Evolutionary conservation across 139 green algal genomes (phyloP).

Genomic region (Eudorina sp.): DNA sequence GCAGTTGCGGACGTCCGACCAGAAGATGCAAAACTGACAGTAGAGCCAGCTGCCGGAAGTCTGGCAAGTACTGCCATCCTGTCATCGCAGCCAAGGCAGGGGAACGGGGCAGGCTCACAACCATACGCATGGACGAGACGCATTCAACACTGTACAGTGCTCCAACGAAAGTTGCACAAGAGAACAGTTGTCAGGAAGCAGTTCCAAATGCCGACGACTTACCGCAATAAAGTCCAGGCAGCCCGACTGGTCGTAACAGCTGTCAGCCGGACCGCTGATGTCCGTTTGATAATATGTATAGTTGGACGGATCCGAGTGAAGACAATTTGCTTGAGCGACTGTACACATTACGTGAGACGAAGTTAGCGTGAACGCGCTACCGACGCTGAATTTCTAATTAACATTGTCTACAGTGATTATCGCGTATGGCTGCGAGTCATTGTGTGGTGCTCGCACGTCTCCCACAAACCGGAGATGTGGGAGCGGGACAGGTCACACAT

Average conservation of each 20-base stretch:
- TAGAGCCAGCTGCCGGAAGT: not conserved
- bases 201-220: not conserved
- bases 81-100: not conserved
- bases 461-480: not conserved
- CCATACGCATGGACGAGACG: not conserved
- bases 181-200: not conserved
- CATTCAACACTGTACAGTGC: not conserved
- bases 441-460: not conserved
- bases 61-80: slow-evolving; percentile 1
- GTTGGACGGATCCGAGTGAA: not conserved
- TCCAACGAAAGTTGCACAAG: not conserved
- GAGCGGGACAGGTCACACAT: slow-evolving; percentile 26
- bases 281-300: not conserved
- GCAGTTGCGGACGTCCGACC: slow-evolving; percentile 18
- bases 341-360: not conserved
- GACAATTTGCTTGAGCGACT: not conserved
- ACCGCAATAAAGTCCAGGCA: slow-evolving; percentile 25
- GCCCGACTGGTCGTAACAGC: not conserved
- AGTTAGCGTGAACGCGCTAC: not conserved
- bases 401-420: not conserved
- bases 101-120: not conserved
- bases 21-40: slow-evolving; percentile 28
- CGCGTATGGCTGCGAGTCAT: not conserved
- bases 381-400: not conserved
- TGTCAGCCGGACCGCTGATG: slow-evolving; percentile 21